These are phyloP conservation scores for Pichia insulana DNA, from an alignment of 805 yeast species.

Conservation along the genomic window DNA sequence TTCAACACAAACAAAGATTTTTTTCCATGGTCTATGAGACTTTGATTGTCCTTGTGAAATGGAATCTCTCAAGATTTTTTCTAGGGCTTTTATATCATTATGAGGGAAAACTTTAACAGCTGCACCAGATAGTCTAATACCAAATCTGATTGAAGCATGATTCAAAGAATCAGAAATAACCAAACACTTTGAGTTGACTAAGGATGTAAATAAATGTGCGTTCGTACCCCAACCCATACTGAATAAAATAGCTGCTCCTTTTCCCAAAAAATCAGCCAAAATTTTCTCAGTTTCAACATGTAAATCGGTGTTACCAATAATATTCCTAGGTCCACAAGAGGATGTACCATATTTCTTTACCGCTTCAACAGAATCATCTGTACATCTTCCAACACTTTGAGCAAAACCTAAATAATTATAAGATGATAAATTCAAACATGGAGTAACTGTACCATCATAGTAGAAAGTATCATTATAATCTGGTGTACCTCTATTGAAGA, in stretches of 20 bases:
- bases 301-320: slow-evolving; percentile 68
- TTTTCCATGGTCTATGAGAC: slow-evolving; percentile 94
- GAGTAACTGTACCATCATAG: slow-evolving; percentile 67
- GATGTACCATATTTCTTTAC: slow-evolving; percentile 69
- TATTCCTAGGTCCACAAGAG: slow-evolving; percentile 67
- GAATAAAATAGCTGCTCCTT: slow-evolving; percentile 77
- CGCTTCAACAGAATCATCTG: slow-evolving; percentile 60
- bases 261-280: slow-evolving; percentile 81
- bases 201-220: slow-evolving; percentile 73
- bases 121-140: slow-evolving; percentile 88
- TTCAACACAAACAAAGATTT: slow-evolving; percentile 77
- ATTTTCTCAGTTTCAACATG: slow-evolving; percentile 67
- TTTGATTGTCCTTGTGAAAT: slow-evolving; percentile 93
- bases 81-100: slow-evolving; percentile 78
- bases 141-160: slow-evolving; percentile 93
- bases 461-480: slow-evolving; percentile 57
- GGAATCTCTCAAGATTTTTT: slow-evolving; percentile 67
- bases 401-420: slow-evolving; percentile 97
- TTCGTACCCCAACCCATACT: slow-evolving; percentile 97
- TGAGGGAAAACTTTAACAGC: slow-evolving; percentile 87
- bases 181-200: slow-evolving; percentile 80
- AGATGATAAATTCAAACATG: slow-evolving; percentile 78
- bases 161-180: slow-evolving; percentile 91
- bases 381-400: slow-evolving; percentile 86
- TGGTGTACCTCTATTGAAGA: slow-evolving; percentile 68